Percentiles rank a stretch among this genome's conserved stretches.
These are phyloP conservation scores for Ogataea thermomethanolica DNA, from an alignment of 805 yeast genomes.

Conservation along the genomic window DNA sequence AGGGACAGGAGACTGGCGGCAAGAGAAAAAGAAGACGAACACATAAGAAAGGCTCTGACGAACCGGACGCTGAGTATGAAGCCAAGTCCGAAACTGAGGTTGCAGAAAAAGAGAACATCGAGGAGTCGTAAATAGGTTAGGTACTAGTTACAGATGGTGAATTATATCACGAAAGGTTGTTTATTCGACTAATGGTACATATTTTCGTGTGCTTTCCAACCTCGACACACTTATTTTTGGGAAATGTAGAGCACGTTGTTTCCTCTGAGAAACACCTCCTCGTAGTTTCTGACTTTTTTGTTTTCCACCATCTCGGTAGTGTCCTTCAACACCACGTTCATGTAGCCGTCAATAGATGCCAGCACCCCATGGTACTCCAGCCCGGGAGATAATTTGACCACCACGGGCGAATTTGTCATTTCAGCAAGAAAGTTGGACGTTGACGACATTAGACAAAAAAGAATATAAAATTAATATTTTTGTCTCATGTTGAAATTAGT, in stretches of 20 bases:
- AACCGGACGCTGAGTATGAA: not conserved
- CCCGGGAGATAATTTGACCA: slow-evolving; percentile 84
- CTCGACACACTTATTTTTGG: slow-evolving; percentile 12
- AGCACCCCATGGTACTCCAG: slow-evolving; percentile 69
- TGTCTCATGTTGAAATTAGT: slow-evolving; percentile 2
- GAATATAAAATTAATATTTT: not conserved
- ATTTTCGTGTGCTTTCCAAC: not conserved
- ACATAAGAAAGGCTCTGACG: slow-evolving; percentile 15
- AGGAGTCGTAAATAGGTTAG: not conserved
- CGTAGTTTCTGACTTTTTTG: slow-evolving; percentile 48
- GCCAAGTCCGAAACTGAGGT: not conserved
- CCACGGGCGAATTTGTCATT: slow-evolving; percentile 74
- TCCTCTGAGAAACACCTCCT: slow-evolving; percentile 84
- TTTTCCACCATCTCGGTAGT: slow-evolving; percentile 63
- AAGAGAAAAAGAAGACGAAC: slow-evolving; percentile 22
- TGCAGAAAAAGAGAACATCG: not conserved
- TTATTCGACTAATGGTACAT: not conserved
- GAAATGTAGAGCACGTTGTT: slow-evolving; percentile 64
- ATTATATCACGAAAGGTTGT: too few relatives aligned
- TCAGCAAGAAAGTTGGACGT: slow-evolving; percentile 75
- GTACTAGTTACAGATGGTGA: not conserved
- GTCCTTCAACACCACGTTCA: slow-evolving; percentile 86
- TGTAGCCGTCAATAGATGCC: slow-evolving; percentile 89
- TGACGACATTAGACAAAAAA: slow-evolving; percentile 15
- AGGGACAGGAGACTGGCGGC: not conserved